Conservation (phyloP, 306 rosid species). For the Begonia loranthoides region DNA sequence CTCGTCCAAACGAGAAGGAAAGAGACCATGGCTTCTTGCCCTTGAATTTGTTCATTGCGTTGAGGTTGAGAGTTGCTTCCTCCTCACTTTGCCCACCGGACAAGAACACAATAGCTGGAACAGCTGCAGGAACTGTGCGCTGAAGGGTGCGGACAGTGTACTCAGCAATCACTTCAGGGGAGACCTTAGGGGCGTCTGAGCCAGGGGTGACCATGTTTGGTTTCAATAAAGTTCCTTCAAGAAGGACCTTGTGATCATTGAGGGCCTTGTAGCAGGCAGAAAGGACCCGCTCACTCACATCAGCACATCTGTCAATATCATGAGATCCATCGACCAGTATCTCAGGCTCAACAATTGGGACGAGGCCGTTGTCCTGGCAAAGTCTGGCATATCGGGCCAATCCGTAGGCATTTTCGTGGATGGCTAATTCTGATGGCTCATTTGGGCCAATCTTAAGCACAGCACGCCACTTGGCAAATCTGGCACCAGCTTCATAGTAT, state of each 20-base stretch:
- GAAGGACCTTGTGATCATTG: conserved; percentile 58
- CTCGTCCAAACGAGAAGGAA: conserved; percentile 76
- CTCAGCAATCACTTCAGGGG: conserved; percentile 57
- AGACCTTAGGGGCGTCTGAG: conserved; percentile 39
- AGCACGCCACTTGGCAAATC: conserved; percentile 83
- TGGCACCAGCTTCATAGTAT: conserved; percentile 73
- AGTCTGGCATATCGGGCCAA: conserved; percentile 63
- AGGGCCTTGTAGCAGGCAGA: conserved; percentile 76
- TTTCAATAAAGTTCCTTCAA: conserved; percentile 77
- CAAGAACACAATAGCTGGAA: conserved; percentile 67
- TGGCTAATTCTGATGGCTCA: conserved; percentile 54
- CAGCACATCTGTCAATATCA: conserved; percentile 54
- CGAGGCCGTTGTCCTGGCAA: conserved; percentile 76
- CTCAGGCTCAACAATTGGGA: conserved; percentile 90
- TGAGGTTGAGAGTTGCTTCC: conserved; percentile 61
- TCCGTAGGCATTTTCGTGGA: conserved; percentile 62
- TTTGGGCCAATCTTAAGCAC: conserved; percentile 62
- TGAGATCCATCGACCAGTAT: conserved; percentile 68
- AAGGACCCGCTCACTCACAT: conserved; percentile 65
- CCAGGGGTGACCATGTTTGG: conserved; percentile 95
- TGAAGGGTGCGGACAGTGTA: conserved; percentile 50
- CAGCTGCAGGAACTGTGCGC: conserved; percentile 62
- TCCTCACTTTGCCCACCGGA: conserved; percentile 96
- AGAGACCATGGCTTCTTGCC: conserved; percentile 82
- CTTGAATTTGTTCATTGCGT: conserved; percentile 64